Base-by-base conservation (phyloP, 1,284 basidiomycete genomes). In the Apiotrichum siamense region DNA sequence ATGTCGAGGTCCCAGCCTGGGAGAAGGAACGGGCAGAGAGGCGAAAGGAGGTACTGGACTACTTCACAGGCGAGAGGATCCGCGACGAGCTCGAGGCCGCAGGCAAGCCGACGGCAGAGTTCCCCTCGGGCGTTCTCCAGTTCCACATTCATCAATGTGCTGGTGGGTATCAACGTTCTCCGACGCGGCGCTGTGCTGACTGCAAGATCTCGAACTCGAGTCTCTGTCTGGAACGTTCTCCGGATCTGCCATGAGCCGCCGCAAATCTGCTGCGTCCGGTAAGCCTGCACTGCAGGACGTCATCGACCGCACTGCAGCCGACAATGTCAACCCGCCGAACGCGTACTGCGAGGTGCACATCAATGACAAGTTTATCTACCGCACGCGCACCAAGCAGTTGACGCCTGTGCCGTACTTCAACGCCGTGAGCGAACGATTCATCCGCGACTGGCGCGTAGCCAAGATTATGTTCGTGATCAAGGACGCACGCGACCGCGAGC, bases 331-430 rank as follows among this genome's bases (percentile, higher is more conserved):
- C 32, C 72, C 71, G n/a, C 73, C 73, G 2, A 70, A 64, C 20
- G 60, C 73, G n/a, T 75, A 75, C 49, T 64, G 63, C 49, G 73
- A 76, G 43, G 74, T 78, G 27, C 69, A 75, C 31, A 57, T 78
- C 26, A 78, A 78, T 59, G 77, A 77, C 52, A 67, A 71, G 44
- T 62, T 74, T 27, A 61, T 77, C 9, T 77, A 73, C 51, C 64
- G 72, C 10, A 75, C 76, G 0, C 57, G 77, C 7, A 74, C 75
- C 15, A 77, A 78, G 50, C 68, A 72, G 50, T 59, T 73, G 46
- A 75, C 69, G 33, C 65, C 69, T 3, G 54, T 72, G 36, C 77
- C 76, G 3, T 77, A 77, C 58, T 76, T 72, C 62, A 76, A 78
- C 53, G 76, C 76, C 2, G 64, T 72, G n/a, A 72, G 73, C 38